Base-by-base conservation (phyloP, 106 monocot species). In the Apostasia ramifera region DNA sequence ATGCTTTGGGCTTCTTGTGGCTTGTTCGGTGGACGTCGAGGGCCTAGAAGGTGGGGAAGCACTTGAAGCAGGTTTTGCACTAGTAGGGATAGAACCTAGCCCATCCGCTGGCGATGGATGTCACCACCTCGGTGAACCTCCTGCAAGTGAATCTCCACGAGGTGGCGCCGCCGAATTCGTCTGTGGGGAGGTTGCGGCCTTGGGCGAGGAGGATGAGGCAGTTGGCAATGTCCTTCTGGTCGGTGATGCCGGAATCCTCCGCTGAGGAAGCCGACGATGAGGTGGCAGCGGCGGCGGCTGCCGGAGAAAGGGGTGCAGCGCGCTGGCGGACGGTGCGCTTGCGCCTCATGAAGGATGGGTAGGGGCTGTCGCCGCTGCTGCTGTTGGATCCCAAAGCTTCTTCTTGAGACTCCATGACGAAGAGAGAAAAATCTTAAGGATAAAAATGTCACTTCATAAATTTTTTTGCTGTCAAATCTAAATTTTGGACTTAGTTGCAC, bases 121-220 rank as follows among this genome's bases (percentile, higher is more conserved):
- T 26, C 26, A 26, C 55, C n/a, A 66, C 65, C 67, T 78, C 82
- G 4, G 68, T 45, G 53, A 77, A 69, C 67, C 55, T 69, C 44
- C 83, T 58, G 70, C 86, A 78, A n/a, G 69, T 74, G 49, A 63
- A 53, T 57, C 72, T 72, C 56, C 79, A 50, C 53, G 8, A 4
- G 4, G 52, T 15, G 2, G n/a, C 46, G 6, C 65, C 57, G 43
- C 26, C 52, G 14, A 58, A 8, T 2, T 60, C 40, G 1, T 12
- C 3, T 15, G 11, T 12, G 3, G 47, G 71, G 5, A 55, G 14
- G 61, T 8, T 26, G 15, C 58, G 53, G 55, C 84, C 91, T 47
- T 70, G 81, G 6, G 91, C 86, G 12, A 91, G 82, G 49, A 91
- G 81, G 71, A 91, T 84, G 41, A 91, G 81, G 73, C 84, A 84